Conservation (phyloP, 441 rosid species). For the Euphorbia celastroides region DNA sequence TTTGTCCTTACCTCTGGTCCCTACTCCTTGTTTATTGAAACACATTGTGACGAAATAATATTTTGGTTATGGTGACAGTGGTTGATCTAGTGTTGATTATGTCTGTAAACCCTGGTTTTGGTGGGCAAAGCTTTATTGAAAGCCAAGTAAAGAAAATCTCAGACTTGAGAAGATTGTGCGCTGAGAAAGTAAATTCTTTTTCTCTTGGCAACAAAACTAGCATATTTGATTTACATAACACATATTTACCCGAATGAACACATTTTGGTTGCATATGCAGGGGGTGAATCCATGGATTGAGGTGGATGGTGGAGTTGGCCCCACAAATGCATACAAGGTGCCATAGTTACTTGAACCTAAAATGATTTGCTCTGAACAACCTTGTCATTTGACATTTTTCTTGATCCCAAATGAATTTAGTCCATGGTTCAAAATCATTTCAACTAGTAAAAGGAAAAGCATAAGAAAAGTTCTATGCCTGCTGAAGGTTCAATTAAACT, state of each 20-base stretch:
- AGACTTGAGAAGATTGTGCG: constrained; percentile 86
- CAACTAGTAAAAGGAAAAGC: too few relatives aligned
- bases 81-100: constrained; percentile 95
- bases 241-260: constrained; percentile 3
- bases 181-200: constrained; percentile 71
- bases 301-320: constrained; percentile 98
- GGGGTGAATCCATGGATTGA: constrained; percentile 99
- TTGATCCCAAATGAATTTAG: neutral
- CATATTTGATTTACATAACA: neutral
- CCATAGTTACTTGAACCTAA: constrained; percentile 1
- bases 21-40: neutral
- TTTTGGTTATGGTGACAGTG: constrained; percentile 37
- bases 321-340: constrained; percentile 93
- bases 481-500: too few relatives aligned
- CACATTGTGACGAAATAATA: neutral
- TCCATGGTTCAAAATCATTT: neutral
- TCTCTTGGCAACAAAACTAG: neutral
- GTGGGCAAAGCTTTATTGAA: constrained; percentile 98
- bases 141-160: constrained; percentile 97
- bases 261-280: constrained; percentile 28
- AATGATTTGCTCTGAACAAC: neutral
- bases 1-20: neutral
- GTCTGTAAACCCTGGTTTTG: constrained; percentile 99
- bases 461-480: too few relatives aligned
- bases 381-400: neutral